Conservation (phyloP, 345 rosid species). For the Citrus medica region DNA sequence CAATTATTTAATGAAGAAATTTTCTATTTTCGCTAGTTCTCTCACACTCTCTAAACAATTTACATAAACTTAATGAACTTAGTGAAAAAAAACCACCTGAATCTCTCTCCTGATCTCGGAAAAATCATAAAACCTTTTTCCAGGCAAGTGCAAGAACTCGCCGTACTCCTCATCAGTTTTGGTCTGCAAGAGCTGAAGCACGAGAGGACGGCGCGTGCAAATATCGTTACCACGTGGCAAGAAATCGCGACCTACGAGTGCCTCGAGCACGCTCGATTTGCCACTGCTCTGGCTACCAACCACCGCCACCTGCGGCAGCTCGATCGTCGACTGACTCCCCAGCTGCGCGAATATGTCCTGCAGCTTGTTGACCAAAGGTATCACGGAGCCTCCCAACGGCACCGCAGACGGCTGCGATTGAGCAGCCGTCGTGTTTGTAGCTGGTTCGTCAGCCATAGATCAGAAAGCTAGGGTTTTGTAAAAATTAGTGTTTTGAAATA, state of each 20-base stretch:
- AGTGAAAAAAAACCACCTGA: constrained; percentile 41
- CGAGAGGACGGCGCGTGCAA: constrained; percentile 96
- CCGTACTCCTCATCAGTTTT: constrained; percentile 90
- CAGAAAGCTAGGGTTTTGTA: constrained; percentile 19
- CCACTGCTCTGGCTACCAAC: constrained; percentile 99
- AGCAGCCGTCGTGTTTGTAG: constrained; percentile 8
- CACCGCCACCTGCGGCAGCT: constrained; percentile 97
- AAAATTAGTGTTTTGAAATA: background rate
- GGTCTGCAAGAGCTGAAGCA: constrained; percentile 89
- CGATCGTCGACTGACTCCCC: constrained; percentile 85
- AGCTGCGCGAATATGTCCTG: constrained; percentile 97
- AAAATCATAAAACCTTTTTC: constrained; percentile 76
- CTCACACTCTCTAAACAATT: background rate
- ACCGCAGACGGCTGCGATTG: constrained; percentile 20
- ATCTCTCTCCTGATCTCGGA: constrained; percentile 92
- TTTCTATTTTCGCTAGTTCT: background rate
- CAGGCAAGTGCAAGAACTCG: constrained; percentile 88
- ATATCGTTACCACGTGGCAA: constrained; percentile 88
- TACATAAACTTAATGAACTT: background rate
- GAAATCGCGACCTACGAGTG: constrained; percentile 97
- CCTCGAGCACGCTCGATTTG: constrained; percentile 95
- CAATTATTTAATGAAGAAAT: background rate
- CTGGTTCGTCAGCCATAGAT: constrained; percentile 36
- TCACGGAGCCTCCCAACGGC: constrained; percentile 84
- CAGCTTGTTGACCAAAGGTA: constrained; percentile 89